A percentile compares a stretch with the other conserved stretches of the same genome.
These are phyloP conservation scores for Ogataea trehalophila DNA, from an alignment of 805 yeast species.

Conservation along the genomic window DNA sequence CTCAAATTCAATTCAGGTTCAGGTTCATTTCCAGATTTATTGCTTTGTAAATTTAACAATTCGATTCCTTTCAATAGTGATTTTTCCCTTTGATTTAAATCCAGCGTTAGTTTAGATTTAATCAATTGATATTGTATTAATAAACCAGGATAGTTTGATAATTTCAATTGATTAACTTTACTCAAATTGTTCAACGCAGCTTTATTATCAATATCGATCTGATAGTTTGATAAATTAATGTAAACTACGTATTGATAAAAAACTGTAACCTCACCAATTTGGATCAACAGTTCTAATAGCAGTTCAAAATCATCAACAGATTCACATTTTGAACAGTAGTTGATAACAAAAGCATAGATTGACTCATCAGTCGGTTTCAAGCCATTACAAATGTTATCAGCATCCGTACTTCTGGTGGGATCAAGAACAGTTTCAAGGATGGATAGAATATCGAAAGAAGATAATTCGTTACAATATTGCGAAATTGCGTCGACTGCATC, in stretches of 20 bases:
- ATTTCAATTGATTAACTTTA: slow-evolving; percentile 14
- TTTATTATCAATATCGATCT: slow-evolving; percentile 1
- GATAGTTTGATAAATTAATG: slow-evolving; percentile 7
- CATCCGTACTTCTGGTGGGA: too few relatives aligned
- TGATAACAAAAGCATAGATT: slow-evolving; percentile 3
- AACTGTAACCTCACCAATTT: slow-evolving; percentile 10
- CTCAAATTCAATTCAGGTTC: not conserved
- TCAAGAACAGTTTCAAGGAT: too few relatives aligned
- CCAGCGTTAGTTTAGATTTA: slow-evolving; percentile 5
- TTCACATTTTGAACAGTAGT: slow-evolving; percentile 5
- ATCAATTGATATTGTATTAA: slow-evolving; percentile 10
- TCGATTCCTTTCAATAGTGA: slow-evolving; percentile 12
- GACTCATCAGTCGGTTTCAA: not conserved
- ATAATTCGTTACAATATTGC: too few relatives aligned
- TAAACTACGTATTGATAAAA: slow-evolving; percentile 9
- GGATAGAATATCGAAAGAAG: too few relatives aligned
- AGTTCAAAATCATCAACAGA: slow-evolving; percentile 2
- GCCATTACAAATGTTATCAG: too few relatives aligned
- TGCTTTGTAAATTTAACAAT: not conserved
- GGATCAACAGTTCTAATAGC: slow-evolving; percentile 5
- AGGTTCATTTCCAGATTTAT: too few relatives aligned
- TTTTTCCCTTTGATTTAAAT: slow-evolving; percentile 8
- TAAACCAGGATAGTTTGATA: slow-evolving; percentile 6
- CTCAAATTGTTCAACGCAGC: slow-evolving; percentile 3
- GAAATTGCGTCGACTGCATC: too few relatives aligned